Base-by-base conservation (phyloP, 805 yeast species). In the Wickerhamomyces tratensis region DNA sequence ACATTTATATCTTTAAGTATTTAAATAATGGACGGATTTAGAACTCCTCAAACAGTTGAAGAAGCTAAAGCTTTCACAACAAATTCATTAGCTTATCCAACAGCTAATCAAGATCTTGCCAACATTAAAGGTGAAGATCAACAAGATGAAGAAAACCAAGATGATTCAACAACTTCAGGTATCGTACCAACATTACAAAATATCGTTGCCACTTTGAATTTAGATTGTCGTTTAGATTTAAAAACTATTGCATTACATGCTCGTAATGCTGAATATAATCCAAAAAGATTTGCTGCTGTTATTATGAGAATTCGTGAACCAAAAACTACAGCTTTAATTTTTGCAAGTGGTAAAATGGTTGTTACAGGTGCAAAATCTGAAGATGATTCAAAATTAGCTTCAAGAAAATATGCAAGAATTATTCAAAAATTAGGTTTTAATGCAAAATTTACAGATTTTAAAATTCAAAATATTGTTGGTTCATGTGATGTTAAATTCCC, bases 281-380 rank as follows among this genome's bases (percentile, higher is more conserved):
- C 98, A 41, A 87, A 85, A 62, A 95, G 98, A 71, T 93, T 93
- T 70, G 98, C 98, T 12, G 98, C 98, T 45, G 98, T 93, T 40
- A 93, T 93, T 54, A 93, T 93, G 98, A 86, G 98, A 74, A 93
- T 93, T 54, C 79, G 98, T 65, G 98, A 93, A 63, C 98, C 98
- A 14, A 93, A 93, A 64, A 93, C 98, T 1, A 93, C 98, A 2
- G 98, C 98, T 0, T 72, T 93, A 52, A 93, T 93, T 51, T 93
- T 93, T 64, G 98, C 98, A 2, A 88, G 97, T 2, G 98, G 98
- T 57, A 93, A 93, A 65, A 93, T 93, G 98, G 98, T 93, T 52
- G 98, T 93, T 13, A 93, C 98, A 30, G 98, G 98, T 76, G 98
- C 98, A 25, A 93, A 93, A 64, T 84, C 95, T 34, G 98, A 93